phyloP scores from a whole-genome alignment of 2,329 filamentous ascomycete species.

The Didymella arachidicola region DNA sequence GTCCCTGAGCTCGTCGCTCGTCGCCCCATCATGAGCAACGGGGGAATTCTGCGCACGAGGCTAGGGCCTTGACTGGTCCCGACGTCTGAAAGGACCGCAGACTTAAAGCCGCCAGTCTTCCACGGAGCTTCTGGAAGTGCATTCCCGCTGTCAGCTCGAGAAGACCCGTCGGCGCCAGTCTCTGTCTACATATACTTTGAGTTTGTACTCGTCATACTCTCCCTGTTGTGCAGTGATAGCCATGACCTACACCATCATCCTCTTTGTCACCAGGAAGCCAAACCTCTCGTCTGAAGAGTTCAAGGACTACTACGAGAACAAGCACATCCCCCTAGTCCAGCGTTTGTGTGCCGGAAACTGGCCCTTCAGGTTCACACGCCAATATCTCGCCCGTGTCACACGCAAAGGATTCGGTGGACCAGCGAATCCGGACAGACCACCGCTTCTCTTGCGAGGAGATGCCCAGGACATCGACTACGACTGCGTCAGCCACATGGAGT shows the following conservation, averaged over 20 bases:
- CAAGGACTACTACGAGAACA: conserved; percentile 39
- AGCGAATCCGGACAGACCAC: conserved; percentile 35
- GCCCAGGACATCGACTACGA: conserved; percentile 38
- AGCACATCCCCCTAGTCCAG: conserved; percentile 36
- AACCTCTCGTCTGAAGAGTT: conserved; percentile 36
- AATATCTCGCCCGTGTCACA: conserved; percentile 37
- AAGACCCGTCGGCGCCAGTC: not conserved
- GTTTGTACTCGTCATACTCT: not conserved
- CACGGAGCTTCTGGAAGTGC: conserved; percentile 23
- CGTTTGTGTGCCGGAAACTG: conserved; percentile 29
- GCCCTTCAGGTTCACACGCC: conserved; percentile 34
- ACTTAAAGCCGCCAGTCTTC: conserved; percentile 24
- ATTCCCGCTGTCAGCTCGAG: conserved; percentile 18
- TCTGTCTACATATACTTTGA: not conserved
- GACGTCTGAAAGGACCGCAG: conserved; percentile 2
- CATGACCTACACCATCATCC: conserved; percentile 39
- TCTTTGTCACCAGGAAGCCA: conserved; percentile 38
- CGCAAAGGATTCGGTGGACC: conserved; percentile 39
- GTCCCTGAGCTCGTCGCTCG: not conserved
- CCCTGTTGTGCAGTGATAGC: not conserved
- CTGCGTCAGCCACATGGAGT: conserved; percentile 37
- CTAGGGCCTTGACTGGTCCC: conserved; percentile 9
- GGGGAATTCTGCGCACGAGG: not conserved
- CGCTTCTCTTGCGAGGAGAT: conserved; percentile 33
- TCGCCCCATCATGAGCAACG: conserved; percentile 10